Evolutionary conservation across 1,139 yeast genomes (phyloP).

Genomic region (Pichia norvegensis): DNA sequence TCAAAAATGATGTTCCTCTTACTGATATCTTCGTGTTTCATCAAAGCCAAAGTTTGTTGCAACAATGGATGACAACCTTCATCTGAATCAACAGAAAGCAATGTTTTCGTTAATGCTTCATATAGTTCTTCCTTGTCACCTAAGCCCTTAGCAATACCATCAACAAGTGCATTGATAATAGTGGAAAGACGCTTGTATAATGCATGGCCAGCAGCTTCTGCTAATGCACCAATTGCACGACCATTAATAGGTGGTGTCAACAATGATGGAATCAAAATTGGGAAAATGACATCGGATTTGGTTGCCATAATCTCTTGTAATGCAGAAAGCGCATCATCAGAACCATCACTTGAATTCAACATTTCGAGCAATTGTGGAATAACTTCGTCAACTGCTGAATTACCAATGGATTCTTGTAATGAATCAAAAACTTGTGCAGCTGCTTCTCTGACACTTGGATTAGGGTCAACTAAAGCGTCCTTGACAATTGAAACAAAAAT

Average conservation of each 20-base stretch:
- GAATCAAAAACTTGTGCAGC: slow-evolving; percentile 90
- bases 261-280: slow-evolving; percentile 81
- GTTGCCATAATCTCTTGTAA: slow-evolving; percentile 88
- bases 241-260: slow-evolving; percentile 83
- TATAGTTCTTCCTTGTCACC: slow-evolving; percentile 37
- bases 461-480: slow-evolving; percentile 68
- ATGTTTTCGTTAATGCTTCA: slow-evolving; percentile 56
- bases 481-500: slow-evolving; percentile 69
- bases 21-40: slow-evolving; percentile 65
- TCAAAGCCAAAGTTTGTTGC: slow-evolving; percentile 69
- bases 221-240: slow-evolving; percentile 77
- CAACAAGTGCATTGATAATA: slow-evolving; percentile 66
- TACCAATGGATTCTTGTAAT: slow-evolving; percentile 75
- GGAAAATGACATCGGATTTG: slow-evolving; percentile 87
- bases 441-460: slow-evolving; percentile 71
- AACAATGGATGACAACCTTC: slow-evolving; percentile 81
- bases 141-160: slow-evolving; percentile 42
- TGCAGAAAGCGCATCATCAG: slow-evolving; percentile 79
- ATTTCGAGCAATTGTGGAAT: slow-evolving; percentile 73
- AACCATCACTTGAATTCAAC: slow-evolving; percentile 52
- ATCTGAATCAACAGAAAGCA: slow-evolving; percentile 65
- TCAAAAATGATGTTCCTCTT: slow-evolving; percentile 62
- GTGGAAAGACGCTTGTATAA: slow-evolving; percentile 63
- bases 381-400: slow-evolving; percentile 78
- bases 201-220: slow-evolving; percentile 85